Evolutionary conservation across 1,284 basidiomycete species (phyloP).

Genomic region (Coniferiporia sulphurascens): DNA sequence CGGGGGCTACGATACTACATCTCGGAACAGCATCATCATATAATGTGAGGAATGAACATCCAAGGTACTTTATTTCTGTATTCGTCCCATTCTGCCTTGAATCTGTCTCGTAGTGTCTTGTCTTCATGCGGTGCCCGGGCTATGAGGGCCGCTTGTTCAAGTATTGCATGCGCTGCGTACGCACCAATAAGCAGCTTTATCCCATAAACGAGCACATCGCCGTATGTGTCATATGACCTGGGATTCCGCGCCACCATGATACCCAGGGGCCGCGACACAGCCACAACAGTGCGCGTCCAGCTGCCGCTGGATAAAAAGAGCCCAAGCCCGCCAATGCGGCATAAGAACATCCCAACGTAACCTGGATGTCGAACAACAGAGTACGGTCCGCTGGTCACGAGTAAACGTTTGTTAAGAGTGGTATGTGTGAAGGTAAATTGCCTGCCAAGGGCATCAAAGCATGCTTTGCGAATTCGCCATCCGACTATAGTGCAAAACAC

Average conservation of each 20-base stretch:
- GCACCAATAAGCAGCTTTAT: background rate
- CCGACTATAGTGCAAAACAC: background rate
- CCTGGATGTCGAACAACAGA: constrained; percentile 9
- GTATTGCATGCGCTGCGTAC: background rate
- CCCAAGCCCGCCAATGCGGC: constrained; percentile 4
- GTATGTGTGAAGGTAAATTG: constrained; percentile 4
- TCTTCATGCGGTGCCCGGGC: constrained; percentile 15
- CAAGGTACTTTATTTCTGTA: constrained; percentile 17
- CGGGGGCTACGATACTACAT: background rate
- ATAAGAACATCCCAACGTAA: constrained; percentile 1
- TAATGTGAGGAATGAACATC: constrained; percentile 18
- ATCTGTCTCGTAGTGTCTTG: constrained; percentile 14
- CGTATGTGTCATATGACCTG: background rate
- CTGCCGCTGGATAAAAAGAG: background rate
- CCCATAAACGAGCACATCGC: background rate
- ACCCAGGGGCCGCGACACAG: background rate
- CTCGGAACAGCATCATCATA: background rate
- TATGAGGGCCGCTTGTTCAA: constrained; percentile 1
- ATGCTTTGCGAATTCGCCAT: constrained; percentile 4
- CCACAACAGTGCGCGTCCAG: background rate
- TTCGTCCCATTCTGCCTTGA: constrained; percentile 15
- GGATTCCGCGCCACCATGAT: background rate
- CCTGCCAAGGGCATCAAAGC: constrained; percentile 4
- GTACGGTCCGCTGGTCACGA: constrained; percentile 10
- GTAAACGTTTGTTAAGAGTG: background rate